Evolutionary conservation across 805 yeast species (phyloP).

Genomic region (Saccharomycopsis malanga): DNA sequence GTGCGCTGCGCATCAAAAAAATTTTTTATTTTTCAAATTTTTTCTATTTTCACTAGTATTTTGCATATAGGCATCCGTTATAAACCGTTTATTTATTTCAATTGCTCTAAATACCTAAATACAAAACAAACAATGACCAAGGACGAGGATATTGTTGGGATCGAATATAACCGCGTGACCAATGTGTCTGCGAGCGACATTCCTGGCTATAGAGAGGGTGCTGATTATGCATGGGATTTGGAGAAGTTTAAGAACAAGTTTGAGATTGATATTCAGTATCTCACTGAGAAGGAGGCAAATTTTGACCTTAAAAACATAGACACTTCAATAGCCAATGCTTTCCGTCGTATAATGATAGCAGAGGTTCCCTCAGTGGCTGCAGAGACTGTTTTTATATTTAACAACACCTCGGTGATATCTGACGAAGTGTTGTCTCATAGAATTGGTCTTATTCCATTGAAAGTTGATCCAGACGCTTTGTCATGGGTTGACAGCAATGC

Average conservation of each 20-base stretch:
- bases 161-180: slow-evolving; percentile 86
- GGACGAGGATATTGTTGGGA: slow-evolving; percentile 54
- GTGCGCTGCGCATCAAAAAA: not conserved
- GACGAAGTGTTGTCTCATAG: slow-evolving; percentile 96
- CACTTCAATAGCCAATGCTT: slow-evolving; percentile 91
- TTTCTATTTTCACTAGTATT: not conserved
- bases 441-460: slow-evolving; percentile 86
- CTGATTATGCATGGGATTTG: slow-evolving; percentile 73
- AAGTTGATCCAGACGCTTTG: slow-evolving; percentile 82
- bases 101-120: too few relatives aligned
- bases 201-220: slow-evolving; percentile 71
- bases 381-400: slow-evolving; percentile 82
- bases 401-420: slow-evolving; percentile 93
- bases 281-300: slow-evolving; percentile 65
- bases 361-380: slow-evolving; percentile 97
- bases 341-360: slow-evolving; percentile 92
- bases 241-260: slow-evolving; percentile 67
- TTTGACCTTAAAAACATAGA: slow-evolving; percentile 85
- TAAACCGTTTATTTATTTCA: too few relatives aligned
- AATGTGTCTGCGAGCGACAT: slow-evolving; percentile 86
- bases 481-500: slow-evolving; percentile 69
- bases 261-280: slow-evolving; percentile 58
- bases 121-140: not conserved
- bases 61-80: not conserved
- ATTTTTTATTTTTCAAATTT: not conserved